Evolutionary conservation across 306 rosid genomes (phyloP).

Genomic region (Cicer arietinum): DNA sequence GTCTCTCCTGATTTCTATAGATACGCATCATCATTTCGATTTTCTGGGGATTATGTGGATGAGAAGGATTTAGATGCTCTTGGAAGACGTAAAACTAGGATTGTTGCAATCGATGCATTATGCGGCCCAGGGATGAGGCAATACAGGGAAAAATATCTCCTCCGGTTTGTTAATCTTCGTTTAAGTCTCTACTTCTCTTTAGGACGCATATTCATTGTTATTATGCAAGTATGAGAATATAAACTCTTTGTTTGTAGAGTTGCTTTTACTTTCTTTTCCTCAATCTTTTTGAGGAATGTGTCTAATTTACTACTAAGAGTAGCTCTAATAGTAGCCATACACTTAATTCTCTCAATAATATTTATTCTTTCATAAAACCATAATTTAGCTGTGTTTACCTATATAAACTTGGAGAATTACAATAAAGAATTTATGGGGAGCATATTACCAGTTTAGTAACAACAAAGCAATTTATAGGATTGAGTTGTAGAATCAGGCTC

Average conservation of each 20-base stretch:
- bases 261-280: background rate
- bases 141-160: conserved; percentile 62
- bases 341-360: background rate
- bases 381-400: background rate
- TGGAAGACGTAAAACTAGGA: conserved; percentile 80
- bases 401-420: conserved; percentile 2
- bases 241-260: conserved; percentile 5
- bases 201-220: background rate
- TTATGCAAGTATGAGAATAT: background rate
- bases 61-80: conserved; percentile 57
- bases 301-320: background rate
- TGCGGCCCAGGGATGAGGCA: conserved; percentile 80
- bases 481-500: too few species aligned
- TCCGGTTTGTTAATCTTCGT: conserved; percentile 66
- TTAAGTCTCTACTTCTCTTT: conserved; percentile 36
- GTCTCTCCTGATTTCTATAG: conserved; percentile 55
- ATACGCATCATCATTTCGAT: conserved; percentile 84
- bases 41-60: conserved; percentile 78
- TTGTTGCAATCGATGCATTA: conserved; percentile 88
- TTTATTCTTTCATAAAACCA: background rate
- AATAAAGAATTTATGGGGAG: background rate
- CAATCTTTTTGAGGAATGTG: conserved; percentile 8
- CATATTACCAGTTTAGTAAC: conserved; percentile 4
- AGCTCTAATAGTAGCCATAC: background rate
- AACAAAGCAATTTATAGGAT: background rate